A percentile compares a stretch with the other conserved stretches of the same genome.
phyloP scores from a whole-genome alignment of 176 grass and related monocot genomes.

The sorghum (Sorghum bicolor) region DNA sequence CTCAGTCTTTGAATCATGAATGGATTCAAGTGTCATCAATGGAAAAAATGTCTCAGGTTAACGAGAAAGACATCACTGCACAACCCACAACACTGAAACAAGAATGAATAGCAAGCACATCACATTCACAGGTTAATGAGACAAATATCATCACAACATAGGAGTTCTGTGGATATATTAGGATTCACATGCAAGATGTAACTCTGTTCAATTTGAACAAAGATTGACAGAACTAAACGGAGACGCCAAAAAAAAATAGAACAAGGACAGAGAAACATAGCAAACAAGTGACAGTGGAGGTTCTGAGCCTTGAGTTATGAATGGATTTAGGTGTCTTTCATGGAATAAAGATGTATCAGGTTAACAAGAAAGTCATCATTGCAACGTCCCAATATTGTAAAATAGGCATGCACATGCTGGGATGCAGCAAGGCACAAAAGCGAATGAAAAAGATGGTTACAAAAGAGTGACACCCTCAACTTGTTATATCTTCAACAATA shows the following conservation, averaged over 20 bases:
- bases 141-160: constrained; percentile 21
- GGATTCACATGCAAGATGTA: not conserved
- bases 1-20: not conserved
- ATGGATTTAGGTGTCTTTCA: constrained; percentile 44
- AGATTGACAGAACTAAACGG: not conserved
- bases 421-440: not conserved
- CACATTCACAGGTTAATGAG: constrained; percentile 21
- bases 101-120: not conserved
- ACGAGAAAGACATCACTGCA: constrained; percentile 34
- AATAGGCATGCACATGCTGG: not conserved
- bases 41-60: constrained; percentile 22
- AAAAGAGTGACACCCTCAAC: not conserved
- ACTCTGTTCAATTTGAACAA: not conserved
- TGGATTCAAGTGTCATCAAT: not conserved
- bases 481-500: not conserved
- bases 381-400: not conserved
- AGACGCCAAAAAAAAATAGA: not conserved
- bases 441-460: not conserved
- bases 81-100: not conserved
- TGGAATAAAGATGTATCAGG: constrained; percentile 29
- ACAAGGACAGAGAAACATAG: not conserved
- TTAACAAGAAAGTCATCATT: constrained; percentile 51
- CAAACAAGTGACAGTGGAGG: not conserved
- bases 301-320: constrained; percentile 32
- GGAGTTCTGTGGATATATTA: not conserved